phyloP scores from a whole-genome alignment of 768 basidiomycete species.

The Calocybe cyanea region DNA sequence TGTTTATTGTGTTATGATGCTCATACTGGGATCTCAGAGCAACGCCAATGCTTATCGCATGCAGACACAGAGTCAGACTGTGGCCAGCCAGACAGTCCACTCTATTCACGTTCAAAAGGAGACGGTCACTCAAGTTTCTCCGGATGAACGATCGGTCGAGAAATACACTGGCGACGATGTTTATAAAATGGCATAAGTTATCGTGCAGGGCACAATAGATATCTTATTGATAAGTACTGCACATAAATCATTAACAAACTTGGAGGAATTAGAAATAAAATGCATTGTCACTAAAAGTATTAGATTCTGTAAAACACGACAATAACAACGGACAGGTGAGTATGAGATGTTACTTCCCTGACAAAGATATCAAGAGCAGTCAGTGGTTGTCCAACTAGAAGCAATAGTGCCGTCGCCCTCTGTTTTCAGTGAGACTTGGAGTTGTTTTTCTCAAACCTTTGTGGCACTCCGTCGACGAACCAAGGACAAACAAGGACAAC shows the following conservation, averaged over 20 bases:
- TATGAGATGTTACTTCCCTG: no score
- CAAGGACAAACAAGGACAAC: no score
- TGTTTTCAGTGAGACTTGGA: no score
- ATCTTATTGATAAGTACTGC: neutral
- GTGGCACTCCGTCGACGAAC: no score
- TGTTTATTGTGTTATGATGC: neutral
- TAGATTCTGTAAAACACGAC: no score
- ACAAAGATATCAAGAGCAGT: no score
- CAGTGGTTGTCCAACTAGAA: no score
- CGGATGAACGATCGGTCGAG: constrained; percentile 17
- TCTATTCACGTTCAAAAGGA: constrained; percentile 24
- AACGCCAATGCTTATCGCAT: constrained; percentile 20
- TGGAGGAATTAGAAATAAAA: no score
- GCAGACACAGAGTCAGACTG: constrained; percentile 19
- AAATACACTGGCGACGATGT: constrained; percentile 16
- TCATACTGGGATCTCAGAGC: constrained; percentile 5
- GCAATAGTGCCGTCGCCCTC: no score
- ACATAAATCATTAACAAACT: neutral
- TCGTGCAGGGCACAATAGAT: neutral
- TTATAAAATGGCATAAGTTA: constrained; percentile 9
- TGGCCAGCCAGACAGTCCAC: constrained; percentile 18
- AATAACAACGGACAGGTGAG: no score
- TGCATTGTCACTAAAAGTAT: no score
- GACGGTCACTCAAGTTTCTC: constrained; percentile 16
- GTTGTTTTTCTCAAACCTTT: no score